phyloP scores from a whole-genome alignment of 1,284 basidiomycete species.

The Cryptococcus sp. region DNA sequence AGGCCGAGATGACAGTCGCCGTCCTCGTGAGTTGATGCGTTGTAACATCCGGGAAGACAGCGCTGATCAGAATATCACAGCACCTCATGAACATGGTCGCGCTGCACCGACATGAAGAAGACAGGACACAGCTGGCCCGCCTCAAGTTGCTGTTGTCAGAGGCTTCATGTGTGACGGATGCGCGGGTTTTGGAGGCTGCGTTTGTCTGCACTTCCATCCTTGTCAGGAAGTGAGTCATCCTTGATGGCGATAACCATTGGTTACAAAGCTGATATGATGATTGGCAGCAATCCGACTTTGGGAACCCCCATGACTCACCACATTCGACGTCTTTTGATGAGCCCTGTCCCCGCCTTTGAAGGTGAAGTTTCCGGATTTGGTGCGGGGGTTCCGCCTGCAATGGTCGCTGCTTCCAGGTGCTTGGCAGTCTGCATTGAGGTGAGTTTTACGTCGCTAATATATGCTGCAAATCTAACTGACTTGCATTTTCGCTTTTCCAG shows the following conservation, averaged over 20 bases:
- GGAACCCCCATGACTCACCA: conserved; percentile 73
- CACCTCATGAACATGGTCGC: conserved; percentile 84
- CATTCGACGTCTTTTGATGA: conserved; percentile 82
- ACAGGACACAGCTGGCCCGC: conserved; percentile 66
- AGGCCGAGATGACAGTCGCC: conserved; percentile 40
- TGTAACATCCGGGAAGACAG: not conserved
- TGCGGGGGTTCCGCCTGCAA: conserved; percentile 56
- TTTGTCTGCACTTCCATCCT: conserved; percentile 43
- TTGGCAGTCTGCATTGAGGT: conserved; percentile 85
- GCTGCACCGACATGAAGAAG: conserved; percentile 66
- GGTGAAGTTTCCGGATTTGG: conserved; percentile 62
- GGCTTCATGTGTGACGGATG: conserved; percentile 71
- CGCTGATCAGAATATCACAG: conserved; percentile 50
- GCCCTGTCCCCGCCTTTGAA: conserved; percentile 82
- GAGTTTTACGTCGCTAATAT: conserved; percentile 19
- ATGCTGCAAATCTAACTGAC: not conserved
- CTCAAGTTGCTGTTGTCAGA: conserved; percentile 75
- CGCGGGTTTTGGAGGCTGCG: conserved; percentile 50
- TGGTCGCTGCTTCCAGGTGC: conserved; percentile 82
- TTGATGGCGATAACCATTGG: not conserved
- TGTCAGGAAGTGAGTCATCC: conserved; percentile 69
- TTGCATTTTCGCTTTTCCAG: conserved; percentile 48
- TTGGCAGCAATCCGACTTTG: conserved; percentile 69
- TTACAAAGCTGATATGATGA: not conserved
- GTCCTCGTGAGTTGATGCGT: conserved; percentile 29